Conservation (phyloP, 2,329 filamentous ascomycete species). For the Epichloe sibirici region DNA sequence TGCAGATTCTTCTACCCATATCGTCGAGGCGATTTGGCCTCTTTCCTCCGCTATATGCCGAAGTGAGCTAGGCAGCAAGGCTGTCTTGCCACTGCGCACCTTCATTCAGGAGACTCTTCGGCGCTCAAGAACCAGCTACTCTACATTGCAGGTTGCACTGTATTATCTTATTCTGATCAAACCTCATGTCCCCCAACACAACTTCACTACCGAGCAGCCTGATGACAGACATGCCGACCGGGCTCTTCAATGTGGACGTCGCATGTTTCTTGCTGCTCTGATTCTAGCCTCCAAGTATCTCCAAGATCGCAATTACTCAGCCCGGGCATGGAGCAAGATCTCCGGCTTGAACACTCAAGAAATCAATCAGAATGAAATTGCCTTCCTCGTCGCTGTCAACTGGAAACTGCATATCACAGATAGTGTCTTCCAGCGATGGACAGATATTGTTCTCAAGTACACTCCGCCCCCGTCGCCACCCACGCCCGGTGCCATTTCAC, state of each 20-base stretch:
- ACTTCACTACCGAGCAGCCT: conserved; percentile 78
- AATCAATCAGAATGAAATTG: conserved; percentile 94
- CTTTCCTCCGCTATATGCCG: conserved; percentile 70
- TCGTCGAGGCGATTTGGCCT: conserved; percentile 96
- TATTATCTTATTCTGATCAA: conserved; percentile 96
- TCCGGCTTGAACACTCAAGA: conserved; percentile 87
- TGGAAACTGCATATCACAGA: conserved; percentile 95
- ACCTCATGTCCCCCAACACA: conserved; percentile 68
- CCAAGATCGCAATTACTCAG: conserved; percentile 95
- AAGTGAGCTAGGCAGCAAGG: conserved; percentile 58
- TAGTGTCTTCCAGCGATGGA: conserved; percentile 82
- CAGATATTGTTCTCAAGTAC: conserved; percentile 78
- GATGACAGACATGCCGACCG: conserved; percentile 60
- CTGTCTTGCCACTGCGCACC: conserved; percentile 77
- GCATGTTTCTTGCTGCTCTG: conserved; percentile 91
- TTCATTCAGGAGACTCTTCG: conserved; percentile 97
- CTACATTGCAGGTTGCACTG: conserved; percentile 87
- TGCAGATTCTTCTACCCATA: conserved; percentile 89
- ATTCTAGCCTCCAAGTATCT: conserved; percentile 97
- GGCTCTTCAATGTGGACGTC: conserved; percentile 85
- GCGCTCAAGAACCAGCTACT: conserved; percentile 92
- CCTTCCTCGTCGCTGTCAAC: conserved; percentile 77
- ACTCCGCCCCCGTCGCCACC: conserved; percentile 57
- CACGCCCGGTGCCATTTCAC: conserved; percentile 36
- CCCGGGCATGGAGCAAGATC: conserved; percentile 97